phyloP scores from a whole-genome alignment of 768 basidiomycete species.

The Xanthoconium purpureum region DNA sequence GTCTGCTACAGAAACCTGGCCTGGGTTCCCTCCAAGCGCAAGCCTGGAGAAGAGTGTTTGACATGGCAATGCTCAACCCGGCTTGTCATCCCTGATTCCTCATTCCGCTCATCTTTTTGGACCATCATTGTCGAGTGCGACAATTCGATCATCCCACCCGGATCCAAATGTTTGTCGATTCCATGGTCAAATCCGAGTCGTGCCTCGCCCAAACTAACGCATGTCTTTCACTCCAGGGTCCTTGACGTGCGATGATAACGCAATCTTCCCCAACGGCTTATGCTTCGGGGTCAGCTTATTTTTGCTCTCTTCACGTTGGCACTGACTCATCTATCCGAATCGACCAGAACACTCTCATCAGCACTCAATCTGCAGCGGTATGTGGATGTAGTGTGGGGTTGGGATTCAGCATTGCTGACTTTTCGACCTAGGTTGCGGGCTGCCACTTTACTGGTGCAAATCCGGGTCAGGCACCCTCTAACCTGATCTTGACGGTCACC shows the following conservation, averaged over 20 bases:
- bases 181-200: too few species aligned
- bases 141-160: conserved; percentile 1
- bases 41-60: background rate
- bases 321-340: background rate
- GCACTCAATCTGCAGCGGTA: background rate
- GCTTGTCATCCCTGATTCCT: background rate
- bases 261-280: background rate
- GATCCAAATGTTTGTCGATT: conserved; percentile 1
- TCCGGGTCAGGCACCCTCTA: background rate
- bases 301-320: background rate
- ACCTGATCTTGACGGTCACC: background rate
- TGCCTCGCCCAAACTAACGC: background rate
- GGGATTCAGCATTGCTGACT: background rate
- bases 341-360: background rate
- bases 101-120: conserved; percentile 1
- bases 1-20: conserved; percentile 1
- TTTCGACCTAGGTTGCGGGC: background rate
- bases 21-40: background rate
- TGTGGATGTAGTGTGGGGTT: background rate
- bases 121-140: conserved; percentile 12
- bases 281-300: conserved; percentile 6
- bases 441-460: background rate
- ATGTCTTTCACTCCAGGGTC: background rate
- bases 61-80: background rate
- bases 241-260: conserved; percentile 2